A percentile compares a stretch with the other conserved stretches of the same genome.
phyloP scores from a whole-genome alignment of 495 filamentous ascomycete species.

The Cairneyella variabilis region DNA sequence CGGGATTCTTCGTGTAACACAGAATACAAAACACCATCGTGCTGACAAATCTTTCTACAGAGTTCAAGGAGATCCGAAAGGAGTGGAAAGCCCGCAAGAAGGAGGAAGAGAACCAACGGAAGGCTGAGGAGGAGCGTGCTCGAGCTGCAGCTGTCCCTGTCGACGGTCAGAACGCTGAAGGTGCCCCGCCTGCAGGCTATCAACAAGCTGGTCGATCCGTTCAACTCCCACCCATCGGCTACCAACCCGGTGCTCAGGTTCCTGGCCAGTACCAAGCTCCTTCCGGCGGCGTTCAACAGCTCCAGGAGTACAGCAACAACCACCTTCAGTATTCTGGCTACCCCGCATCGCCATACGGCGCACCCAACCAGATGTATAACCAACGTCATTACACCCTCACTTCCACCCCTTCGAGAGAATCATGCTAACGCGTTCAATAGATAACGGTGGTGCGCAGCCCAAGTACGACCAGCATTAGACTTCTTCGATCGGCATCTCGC shows the following conservation, averaged over 20 bases:
- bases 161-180: conserved; percentile 51
- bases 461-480: conserved; percentile 27
- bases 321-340: conserved; percentile 50
- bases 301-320: conserved; percentile 60
- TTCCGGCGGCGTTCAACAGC: conserved; percentile 53
- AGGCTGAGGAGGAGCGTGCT: conserved; percentile 85
- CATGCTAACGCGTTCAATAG: conserved; percentile 23
- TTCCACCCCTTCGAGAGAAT: conserved; percentile 11
- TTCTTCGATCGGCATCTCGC: conserved; percentile 9
- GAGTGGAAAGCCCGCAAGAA: conserved; percentile 99
- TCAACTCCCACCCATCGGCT: conserved; percentile 85
- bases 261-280: conserved; percentile 64
- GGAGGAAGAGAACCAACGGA: conserved; percentile 89
- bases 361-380: conserved; percentile 71
- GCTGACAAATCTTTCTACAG: conserved; percentile 48
- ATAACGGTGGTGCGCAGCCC: conserved; percentile 23
- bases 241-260: conserved; percentile 61
- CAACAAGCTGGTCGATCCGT: conserved; percentile 53
- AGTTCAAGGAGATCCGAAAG: conserved; percentile 99
- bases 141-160: conserved; percentile 62
- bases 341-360: conserved; percentile 72
- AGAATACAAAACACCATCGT: conserved; percentile 11
- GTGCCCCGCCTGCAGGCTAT: conserved; percentile 58
- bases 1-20: conserved; percentile 27
- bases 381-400: conserved; percentile 57